Conservation (phyloP, 768 basidiomycete genomes). For the Tubosaeta brunneosetosa region DNA sequence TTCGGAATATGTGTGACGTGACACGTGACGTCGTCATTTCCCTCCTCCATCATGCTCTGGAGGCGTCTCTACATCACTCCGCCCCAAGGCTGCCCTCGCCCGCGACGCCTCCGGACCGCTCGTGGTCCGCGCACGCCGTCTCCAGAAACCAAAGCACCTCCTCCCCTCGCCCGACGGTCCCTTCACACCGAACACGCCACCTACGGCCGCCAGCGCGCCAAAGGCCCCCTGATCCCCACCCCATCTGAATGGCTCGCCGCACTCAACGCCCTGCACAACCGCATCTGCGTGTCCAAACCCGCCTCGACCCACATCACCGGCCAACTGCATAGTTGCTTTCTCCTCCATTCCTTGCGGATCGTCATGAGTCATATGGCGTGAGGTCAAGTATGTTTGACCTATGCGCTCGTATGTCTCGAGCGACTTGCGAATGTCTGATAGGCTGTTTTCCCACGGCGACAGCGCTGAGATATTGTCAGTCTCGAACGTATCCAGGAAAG, state of each 20-base stretch:
- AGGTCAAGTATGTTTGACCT: slow-evolving; percentile 13
- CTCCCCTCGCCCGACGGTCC: slow-evolving; percentile 40
- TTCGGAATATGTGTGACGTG: slow-evolving; percentile 10
- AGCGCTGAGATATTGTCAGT: slow-evolving; percentile 4
- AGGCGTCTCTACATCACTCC: slow-evolving; percentile 43
- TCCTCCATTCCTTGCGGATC: neutral
- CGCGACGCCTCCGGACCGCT: slow-evolving; percentile 68
- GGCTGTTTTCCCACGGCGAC: slow-evolving; percentile 26
- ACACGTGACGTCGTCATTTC: neutral
- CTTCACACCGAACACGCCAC: slow-evolving; percentile 57
- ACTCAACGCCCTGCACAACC: slow-evolving; percentile 53
- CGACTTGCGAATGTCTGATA: slow-evolving; percentile 31
- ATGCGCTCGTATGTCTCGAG: slow-evolving; percentile 22
- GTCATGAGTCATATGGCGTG: too few species aligned
- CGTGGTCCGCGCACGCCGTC: slow-evolving; percentile 67
- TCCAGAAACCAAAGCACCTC: slow-evolving; percentile 41
- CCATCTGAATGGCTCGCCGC: slow-evolving; percentile 55
- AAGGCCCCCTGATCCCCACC: slow-evolving; percentile 46
- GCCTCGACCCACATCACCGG: slow-evolving; percentile 56
- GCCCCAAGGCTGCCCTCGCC: slow-evolving; percentile 43
- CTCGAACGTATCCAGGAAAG: neutral
- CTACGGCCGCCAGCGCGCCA: slow-evolving; percentile 54
- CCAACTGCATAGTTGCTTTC: slow-evolving; percentile 29
- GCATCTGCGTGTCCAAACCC: slow-evolving; percentile 48
- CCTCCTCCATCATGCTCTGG: slow-evolving; percentile 13